Base-by-base conservation (phyloP, 139 green algal genomes). In the Closterium sp. region DNA sequence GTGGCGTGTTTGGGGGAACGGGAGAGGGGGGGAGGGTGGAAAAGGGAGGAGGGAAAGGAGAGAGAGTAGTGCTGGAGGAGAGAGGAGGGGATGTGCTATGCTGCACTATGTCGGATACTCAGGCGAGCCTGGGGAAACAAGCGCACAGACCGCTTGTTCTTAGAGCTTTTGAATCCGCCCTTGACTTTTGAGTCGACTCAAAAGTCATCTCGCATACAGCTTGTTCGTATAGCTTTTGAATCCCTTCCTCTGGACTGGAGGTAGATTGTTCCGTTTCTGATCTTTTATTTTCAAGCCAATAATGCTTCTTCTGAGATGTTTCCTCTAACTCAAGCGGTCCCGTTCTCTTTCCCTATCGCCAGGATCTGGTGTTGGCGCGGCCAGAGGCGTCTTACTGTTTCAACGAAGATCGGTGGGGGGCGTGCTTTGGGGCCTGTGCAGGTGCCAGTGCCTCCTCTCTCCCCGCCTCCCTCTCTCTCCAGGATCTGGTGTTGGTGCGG, bases 361-460 rank as follows among this genome's bases (percentile, higher is more conserved):
- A n/a, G n/a, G 89, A 95, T 38, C 87, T 95, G 12, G 87, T 95
- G n/a, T 84, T 95, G n/a, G 93, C 69, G 4, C 35, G 93, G 1
- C 69, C 30, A 16, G 93, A 95, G 81, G 93, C 93, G 28, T 66
- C 94, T 8, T 95, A 93, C 88, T 93, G 95, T 32, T 95, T 94
- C 86, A 93, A 93, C 34, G 88, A 84, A 43, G 93, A 95, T 34
- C 92, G 92, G 35, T 64, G 84, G 30, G 93, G 93, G 31, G 92
- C 92, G 4, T 95, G 93, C 92, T 94, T 66, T 10, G 92, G 84
- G 28, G 94, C 95, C 66, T 83, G 91, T 8, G 92, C 92, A 28
- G 10, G 55, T 19, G 95, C 93, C 85, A n/a, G 86, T 32, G 34
- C 34, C n/a, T 34, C 28, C n/a, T 30, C 35, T 85, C 7, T n/a